These are phyloP conservation scores for Cytospora leucostoma DNA, from an alignment of 2,329 filamentous ascomycete genomes.

Conservation along the genomic window DNA sequence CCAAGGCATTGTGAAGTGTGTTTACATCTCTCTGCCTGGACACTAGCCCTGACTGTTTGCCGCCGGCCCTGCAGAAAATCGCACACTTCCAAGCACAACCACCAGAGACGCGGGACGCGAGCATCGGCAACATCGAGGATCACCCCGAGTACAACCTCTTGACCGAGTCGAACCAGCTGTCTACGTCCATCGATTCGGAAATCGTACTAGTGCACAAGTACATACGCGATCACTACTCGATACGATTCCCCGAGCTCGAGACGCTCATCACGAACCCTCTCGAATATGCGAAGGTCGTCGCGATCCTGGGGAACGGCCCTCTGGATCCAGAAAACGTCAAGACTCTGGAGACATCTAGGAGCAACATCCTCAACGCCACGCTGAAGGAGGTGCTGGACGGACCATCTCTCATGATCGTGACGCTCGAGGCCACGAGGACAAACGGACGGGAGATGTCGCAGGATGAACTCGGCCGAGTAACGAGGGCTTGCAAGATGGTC, in stretches of 20 bases:
- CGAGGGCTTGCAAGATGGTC: slow-evolving; percentile 82
- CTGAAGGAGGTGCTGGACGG: slow-evolving; percentile 83
- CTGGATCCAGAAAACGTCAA: slow-evolving; percentile 82
- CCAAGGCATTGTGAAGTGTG: slow-evolving; percentile 42
- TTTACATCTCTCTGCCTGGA: slow-evolving; percentile 65
- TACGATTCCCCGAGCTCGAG: slow-evolving; percentile 91
- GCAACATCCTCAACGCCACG: slow-evolving; percentile 75
- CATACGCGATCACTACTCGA: slow-evolving; percentile 92
- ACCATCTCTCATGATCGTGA: slow-evolving; percentile 92
- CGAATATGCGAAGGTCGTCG: slow-evolving; percentile 93
- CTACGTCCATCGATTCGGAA: slow-evolving; percentile 90
- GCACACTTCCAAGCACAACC: slow-evolving; percentile 71
- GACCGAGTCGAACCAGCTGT: slow-evolving; percentile 85
- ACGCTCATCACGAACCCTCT: slow-evolving; percentile 85
- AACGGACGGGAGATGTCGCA: slow-evolving; percentile 75
- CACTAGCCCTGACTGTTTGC: slow-evolving; percentile 68
- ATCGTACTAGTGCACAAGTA: slow-evolving; percentile 94
- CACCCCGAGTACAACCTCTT: slow-evolving; percentile 89
- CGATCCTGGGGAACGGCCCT: slow-evolving; percentile 89
- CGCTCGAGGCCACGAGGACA: slow-evolving; percentile 89
- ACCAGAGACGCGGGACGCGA: slow-evolving; percentile 59
- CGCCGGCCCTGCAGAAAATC: slow-evolving; percentile 70
- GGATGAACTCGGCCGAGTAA: slow-evolving; percentile 73
- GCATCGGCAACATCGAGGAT: slow-evolving; percentile 81
- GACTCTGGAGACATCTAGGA: slow-evolving; percentile 69